Base-by-base conservation (phyloP, 768 basidiomycete species). In the Lactarius vividus region DNA sequence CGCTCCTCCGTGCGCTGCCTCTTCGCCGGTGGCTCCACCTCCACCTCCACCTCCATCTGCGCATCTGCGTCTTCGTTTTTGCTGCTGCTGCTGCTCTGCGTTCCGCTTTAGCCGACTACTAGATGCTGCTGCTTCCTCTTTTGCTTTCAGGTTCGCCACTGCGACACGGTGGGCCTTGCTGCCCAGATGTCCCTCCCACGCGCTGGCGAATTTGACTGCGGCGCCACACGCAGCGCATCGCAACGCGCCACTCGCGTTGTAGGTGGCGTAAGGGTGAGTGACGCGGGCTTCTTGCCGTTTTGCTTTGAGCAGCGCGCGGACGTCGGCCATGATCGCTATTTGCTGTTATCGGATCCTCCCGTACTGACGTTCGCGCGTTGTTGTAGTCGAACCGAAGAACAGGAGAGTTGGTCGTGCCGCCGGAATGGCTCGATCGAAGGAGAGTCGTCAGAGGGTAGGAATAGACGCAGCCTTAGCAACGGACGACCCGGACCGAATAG, bases 171-270 rank as follows among this genome's bases (percentile, higher is more conserved):
- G 92, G 1, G 76, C 76, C 77, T 94, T 94, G 77, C 88, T 91
- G 15, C 88, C 91, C 23, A 94, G 74, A 76, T 94, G 92, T 26
- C 92, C 91, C 65, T 92, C 86, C 92, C 92, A 94, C n/a, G 89
- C 88, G 29, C 88, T 85, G 3, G 89, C 83, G 71, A 92, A 85
- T 71, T 92, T 94, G 63, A 94, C 81, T 23, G 76, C 64, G 13
- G 79, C 82, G 1, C 80, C 80, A 72, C 92, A 94, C 29, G 85
- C 83, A 4, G 79, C 72, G 71, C 92, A 94, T 64, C 85, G 84
- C 33, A 94, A 79, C 72, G 89, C 87, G 55, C 91, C 89, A 31
- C 77, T 77, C 4, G 83, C 70, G 29, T 77, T 84, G 73, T 94
- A 94, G 4, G 86, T 76, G 7, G 92, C 92, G 52, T 87, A 79